These are phyloP conservation scores for Globisporangium nodosum DNA, from an alignment of 352 stramenopile species.

Conservation along the genomic window DNA sequence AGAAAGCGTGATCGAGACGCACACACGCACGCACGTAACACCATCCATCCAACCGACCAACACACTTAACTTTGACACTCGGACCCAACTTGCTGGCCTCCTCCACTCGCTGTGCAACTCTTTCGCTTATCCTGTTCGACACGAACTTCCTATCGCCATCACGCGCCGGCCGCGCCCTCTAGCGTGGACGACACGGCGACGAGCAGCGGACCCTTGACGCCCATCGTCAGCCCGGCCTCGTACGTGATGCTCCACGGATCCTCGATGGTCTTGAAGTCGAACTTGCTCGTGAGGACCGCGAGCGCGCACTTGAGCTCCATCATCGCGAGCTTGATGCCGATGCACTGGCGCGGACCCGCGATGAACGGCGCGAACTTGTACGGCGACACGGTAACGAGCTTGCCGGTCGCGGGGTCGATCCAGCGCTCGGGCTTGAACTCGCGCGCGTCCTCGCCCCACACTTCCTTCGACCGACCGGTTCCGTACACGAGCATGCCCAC, in stretches of 20 bases:
- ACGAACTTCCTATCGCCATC: no score
- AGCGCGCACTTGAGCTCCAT: conserved; percentile 48
- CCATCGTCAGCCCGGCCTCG: not conserved
- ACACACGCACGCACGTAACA: no score
- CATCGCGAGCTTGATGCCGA: conserved; percentile 50
- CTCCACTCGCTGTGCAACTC: no score
- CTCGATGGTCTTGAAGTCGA: conserved; percentile 32
- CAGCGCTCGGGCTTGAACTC: conserved; percentile 47
- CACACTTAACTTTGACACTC: no score
- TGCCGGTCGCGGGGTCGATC: conserved; percentile 25
- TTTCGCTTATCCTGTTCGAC: no score
- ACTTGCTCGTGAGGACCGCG: conserved; percentile 32
- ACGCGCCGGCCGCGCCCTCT: no score
- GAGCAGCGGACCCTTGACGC: not conserved
- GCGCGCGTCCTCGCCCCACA: conserved; percentile 28
- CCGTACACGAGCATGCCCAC: conserved; percentile 44
- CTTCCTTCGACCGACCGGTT: conserved; percentile 25
- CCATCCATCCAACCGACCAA: no score
- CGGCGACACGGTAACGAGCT: conserved; percentile 3
- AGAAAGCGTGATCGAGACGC: no score
- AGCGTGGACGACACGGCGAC: not conserved
- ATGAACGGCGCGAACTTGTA: conserved; percentile 52
- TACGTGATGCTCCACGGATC: conserved; percentile 15
- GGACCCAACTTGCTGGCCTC: no score
- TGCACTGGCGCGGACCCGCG: conserved; percentile 43